Percentiles rank a stretch among this genome's conserved stretches.
Conservation (phyloP, 2,329 filamentous ascomycete species). For the Thelonectria rubi region DNA sequence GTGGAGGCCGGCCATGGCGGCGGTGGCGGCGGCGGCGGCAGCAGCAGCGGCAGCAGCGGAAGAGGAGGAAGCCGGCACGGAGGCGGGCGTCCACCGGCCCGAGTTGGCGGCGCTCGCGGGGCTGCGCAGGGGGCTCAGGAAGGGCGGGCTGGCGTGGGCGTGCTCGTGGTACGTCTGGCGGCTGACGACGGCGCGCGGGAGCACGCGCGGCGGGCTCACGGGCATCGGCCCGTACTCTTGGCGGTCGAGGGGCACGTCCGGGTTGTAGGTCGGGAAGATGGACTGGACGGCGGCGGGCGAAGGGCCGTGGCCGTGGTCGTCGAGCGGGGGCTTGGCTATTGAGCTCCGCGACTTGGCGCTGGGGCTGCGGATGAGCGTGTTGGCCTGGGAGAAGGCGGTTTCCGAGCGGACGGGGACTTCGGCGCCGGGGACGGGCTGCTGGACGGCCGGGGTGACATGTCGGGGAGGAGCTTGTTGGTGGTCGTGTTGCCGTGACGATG, state of each 20-base stretch:
- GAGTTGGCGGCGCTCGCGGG: slow-evolving; percentile 34
- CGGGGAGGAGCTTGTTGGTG: neutral
- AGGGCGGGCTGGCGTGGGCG: slow-evolving; percentile 27
- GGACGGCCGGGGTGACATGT: too few relatives aligned
- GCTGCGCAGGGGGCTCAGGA: slow-evolving; percentile 37
- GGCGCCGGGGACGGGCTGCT: slow-evolving; percentile 53
- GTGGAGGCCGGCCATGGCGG: slow-evolving; percentile 32
- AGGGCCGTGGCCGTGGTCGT: slow-evolving; percentile 45
- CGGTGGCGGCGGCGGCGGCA: too few relatives aligned
- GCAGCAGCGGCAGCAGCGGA: too few relatives aligned
- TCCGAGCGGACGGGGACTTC: slow-evolving; percentile 58
- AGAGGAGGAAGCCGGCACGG: too few relatives aligned
- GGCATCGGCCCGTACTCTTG: slow-evolving; percentile 78
- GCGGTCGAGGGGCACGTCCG: slow-evolving; percentile 69
- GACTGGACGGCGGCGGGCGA: slow-evolving; percentile 71
- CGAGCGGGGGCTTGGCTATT: slow-evolving; percentile 64
- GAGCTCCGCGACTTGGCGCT: slow-evolving; percentile 64
- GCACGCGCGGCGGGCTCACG: slow-evolving; percentile 62
- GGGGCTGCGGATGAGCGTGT: slow-evolving; percentile 58
- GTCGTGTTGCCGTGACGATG: slow-evolving; percentile 36
- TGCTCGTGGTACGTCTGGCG: slow-evolving; percentile 64
- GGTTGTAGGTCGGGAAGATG: slow-evolving; percentile 81
- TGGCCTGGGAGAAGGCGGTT: slow-evolving; percentile 61
- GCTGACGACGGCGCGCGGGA: slow-evolving; percentile 72
- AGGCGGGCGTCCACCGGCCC: slow-evolving; percentile 41